Evolutionary conservation across 495 filamentous ascomycete species (phyloP), one percentile per base, ranked within the genome.

Genomic region (Hypoxylon fragiforme): DNA sequence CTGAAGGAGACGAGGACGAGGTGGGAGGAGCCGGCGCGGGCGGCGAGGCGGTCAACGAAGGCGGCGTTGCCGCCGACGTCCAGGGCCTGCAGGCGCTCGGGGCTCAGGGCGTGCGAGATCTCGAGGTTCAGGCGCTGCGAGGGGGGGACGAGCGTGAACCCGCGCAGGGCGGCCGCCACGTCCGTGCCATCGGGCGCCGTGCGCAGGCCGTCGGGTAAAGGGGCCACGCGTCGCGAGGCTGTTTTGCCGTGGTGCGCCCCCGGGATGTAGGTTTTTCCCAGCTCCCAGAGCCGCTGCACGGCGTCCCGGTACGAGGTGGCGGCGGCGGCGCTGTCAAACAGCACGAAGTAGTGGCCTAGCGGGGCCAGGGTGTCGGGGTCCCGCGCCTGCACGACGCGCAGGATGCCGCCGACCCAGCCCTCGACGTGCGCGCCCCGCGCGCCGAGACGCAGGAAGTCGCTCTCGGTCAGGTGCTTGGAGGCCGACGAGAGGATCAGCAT

Each of bases 381-480:
- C 35, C 81, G 78, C 21, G 70, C 77, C 30, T 79, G 84, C 32
- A 84, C 74, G 18, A 77, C 70, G 45, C 37, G 75, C 31, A 62
- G 42, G 22, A 84, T 73, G 7, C 82, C 82, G 30, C 75, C 76
- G 2, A 72, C 75, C 86, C 86, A 89, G 28, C 77, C 76, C 40
- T 82, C 78, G 43, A 89, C 79, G 57, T 87, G 84, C 19, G 72
- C 63, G 22, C 85, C 83, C 56, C 75, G 79, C n/a, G 72, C 73
- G 7, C 80, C 72, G 4, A 86, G 57, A 15, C 84, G 79, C 21
- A 80, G 73, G 70, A 89, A 89, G 66, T 89, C 86, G 54, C 75
- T 76, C 68, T 83, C 81, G 4, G 72, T 61, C 32, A 89, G 74
- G 8, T 75, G 74, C 41, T 73, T 77, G 62, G 77, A 79, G 22